These are phyloP conservation scores for Panicum virgatum DNA, from an alignment of 202 grass and related monocot genomes.

Conservation along the genomic window DNA sequence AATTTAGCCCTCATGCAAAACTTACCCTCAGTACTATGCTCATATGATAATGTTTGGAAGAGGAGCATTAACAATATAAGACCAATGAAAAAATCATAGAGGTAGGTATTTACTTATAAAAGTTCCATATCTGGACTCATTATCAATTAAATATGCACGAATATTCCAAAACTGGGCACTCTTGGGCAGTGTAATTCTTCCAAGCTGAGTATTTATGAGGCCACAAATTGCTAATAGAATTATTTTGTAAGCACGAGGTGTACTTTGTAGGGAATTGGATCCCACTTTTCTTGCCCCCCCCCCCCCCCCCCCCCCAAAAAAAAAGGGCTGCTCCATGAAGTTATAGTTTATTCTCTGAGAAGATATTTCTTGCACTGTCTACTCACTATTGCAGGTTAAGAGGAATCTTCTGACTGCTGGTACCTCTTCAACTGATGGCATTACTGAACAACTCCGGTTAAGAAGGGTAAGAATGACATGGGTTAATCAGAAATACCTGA, in stretches of 20 bases:
- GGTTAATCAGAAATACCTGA: slow-evolving; percentile 7
- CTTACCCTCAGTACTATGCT: neutral
- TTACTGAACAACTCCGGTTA: slow-evolving; percentile 34
- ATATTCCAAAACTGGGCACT: neutral
- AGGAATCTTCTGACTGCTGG: slow-evolving; percentile 44
- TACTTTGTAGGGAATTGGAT: neutral
- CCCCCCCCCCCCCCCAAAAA: no score
- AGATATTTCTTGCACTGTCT: neutral
- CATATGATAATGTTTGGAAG: neutral
- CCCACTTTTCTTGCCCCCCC: neutral
- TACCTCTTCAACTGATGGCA: slow-evolving; percentile 18
- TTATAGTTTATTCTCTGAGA: neutral
- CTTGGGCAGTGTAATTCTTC: neutral
- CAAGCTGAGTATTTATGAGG: neutral
- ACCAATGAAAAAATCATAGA: neutral
- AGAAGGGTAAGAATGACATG: slow-evolving; percentile 60
- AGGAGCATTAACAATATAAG: neutral
- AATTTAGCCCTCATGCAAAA: neutral
- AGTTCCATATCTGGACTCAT: neutral
- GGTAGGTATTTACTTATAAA: neutral
- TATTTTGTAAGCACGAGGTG: neutral
- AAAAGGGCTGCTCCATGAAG: neutral
- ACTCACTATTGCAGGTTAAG: slow-evolving; percentile 55
- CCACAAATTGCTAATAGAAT: neutral
- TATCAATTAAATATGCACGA: neutral